A percentile compares a stretch with the other conserved stretches of the same genome.
phyloP scores from a whole-genome alignment of 177 flowering plant genomes.

The Vitis hybrid region DNA sequence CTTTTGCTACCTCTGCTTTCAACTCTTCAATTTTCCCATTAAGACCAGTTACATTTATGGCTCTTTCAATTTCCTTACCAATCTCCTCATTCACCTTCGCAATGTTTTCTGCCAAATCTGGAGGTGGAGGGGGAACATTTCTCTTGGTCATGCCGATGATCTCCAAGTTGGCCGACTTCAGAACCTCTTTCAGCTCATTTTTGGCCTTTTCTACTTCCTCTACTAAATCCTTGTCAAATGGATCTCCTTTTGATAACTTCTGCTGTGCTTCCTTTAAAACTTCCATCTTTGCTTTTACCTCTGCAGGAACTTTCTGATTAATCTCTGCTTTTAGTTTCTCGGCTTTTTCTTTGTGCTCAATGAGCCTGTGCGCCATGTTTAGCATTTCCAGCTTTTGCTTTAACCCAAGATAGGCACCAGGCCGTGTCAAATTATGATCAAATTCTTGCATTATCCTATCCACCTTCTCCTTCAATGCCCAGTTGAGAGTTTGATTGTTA shows the following conservation, averaged over 20 bases:
- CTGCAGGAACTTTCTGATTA: slow-evolving; percentile 26
- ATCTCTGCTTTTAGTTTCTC: slow-evolving; percentile 28
- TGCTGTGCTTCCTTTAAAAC: slow-evolving; percentile 25
- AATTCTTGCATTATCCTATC: slow-evolving; percentile 31
- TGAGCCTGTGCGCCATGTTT: slow-evolving; percentile 23
- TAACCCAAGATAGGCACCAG: slow-evolving; percentile 32
- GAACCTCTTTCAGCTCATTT: slow-evolving; percentile 23
- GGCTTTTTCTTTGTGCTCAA: slow-evolving; percentile 23
- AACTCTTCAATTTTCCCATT: slow-evolving; percentile 30
- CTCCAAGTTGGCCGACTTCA: slow-evolving; percentile 37
- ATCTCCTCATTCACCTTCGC: slow-evolving; percentile 27
- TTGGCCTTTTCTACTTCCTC: slow-evolving; percentile 22
- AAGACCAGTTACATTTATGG: slow-evolving; percentile 24
- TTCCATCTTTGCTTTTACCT: slow-evolving; percentile 27
- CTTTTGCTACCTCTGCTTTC: slow-evolving; percentile 25
- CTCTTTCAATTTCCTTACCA: slow-evolving; percentile 24
- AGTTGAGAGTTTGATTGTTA: slow-evolving; percentile 19
- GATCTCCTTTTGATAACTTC: slow-evolving; percentile 24
- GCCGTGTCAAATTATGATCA: slow-evolving; percentile 20
- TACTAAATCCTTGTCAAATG: slow-evolving; percentile 21
- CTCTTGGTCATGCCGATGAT: slow-evolving; percentile 26
- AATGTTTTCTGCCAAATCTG: slow-evolving; percentile 21
- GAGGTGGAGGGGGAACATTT: slow-evolving; percentile 7
- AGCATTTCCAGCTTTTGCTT: slow-evolving; percentile 37
- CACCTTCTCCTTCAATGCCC: slow-evolving; percentile 24